These are phyloP conservation scores for Chlamydomonas sphaeroides DNA, from an alignment of 139 green algal genomes.

Conservation along the genomic window DNA sequence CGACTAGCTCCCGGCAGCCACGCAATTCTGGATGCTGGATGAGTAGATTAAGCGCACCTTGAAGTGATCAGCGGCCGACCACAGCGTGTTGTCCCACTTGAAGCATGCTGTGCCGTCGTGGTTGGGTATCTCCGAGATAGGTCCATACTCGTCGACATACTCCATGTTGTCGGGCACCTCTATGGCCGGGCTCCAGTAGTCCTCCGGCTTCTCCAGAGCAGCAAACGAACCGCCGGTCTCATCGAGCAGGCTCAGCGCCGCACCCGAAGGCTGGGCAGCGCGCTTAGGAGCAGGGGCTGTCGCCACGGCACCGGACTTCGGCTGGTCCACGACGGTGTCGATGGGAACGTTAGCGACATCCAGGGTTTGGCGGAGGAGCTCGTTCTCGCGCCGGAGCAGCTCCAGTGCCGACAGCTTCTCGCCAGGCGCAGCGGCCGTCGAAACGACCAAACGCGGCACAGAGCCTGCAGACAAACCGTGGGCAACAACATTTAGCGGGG, in stretches of 20 bases:
- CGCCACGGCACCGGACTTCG: no score
- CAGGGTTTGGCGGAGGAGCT: constrained; percentile 76
- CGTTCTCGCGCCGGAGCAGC: constrained; percentile 79
- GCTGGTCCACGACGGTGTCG: not conserved
- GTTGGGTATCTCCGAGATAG: constrained; percentile 64
- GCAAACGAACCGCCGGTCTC: not conserved
- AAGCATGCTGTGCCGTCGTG: constrained; percentile 94
- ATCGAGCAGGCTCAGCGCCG: constrained; percentile 5
- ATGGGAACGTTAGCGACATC: constrained; percentile 48
- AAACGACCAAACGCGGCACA: not conserved
- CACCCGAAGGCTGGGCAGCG: not conserved
- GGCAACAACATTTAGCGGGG: not conserved
- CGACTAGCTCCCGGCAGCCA: no score
- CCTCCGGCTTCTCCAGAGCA: constrained; percentile 16
- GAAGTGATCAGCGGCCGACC: constrained; percentile 88
- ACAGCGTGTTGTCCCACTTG: constrained; percentile 90
- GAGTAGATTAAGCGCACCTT: no score
- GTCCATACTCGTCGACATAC: constrained; percentile 60
- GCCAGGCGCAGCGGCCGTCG: constrained; percentile 3
- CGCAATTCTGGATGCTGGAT: no score
- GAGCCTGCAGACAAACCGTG: not conserved
- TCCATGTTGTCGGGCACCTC: constrained; percentile 53
- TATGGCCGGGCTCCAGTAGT: constrained; percentile 63
- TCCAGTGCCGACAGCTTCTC: constrained; percentile 64
- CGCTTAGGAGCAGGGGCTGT: no score